Evolutionary conservation across 1,139 yeast genomes (phyloP).

Genomic region (Saccharomyces pastorianus): DNA sequence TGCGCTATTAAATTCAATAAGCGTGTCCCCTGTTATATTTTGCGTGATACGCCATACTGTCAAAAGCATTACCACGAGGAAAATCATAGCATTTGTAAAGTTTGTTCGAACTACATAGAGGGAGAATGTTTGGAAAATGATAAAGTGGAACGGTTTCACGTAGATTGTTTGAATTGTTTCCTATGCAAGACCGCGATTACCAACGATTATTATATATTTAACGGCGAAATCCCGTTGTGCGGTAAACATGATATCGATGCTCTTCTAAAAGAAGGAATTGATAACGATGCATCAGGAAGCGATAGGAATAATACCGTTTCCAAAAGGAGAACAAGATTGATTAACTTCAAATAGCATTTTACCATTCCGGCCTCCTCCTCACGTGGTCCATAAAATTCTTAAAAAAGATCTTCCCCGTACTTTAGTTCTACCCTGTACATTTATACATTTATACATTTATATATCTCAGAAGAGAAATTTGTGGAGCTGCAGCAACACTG

Average conservation of each 20-base stretch:
- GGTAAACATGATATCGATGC: slow-evolving; percentile 24
- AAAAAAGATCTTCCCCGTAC: background rate
- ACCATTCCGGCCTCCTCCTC: background rate
- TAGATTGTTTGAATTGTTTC: slow-evolving; percentile 51
- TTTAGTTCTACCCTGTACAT: background rate
- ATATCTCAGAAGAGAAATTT: background rate
- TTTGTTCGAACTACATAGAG: slow-evolving; percentile 72
- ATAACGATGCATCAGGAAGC: background rate
- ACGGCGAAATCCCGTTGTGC: slow-evolving; percentile 25
- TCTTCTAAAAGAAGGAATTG: slow-evolving; percentile 15
- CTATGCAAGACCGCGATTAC: slow-evolving; percentile 42
- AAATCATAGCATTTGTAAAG: slow-evolving; percentile 66
- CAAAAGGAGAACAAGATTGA: slow-evolving; percentile 22
- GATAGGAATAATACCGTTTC: slow-evolving; percentile 15
- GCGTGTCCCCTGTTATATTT: slow-evolving; percentile 70
- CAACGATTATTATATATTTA: slow-evolving; percentile 43
- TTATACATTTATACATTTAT: background rate
- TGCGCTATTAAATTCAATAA: slow-evolving; percentile 53
- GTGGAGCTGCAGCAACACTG: background rate
- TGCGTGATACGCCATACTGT: slow-evolving; percentile 75
- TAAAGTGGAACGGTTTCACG: slow-evolving; percentile 56
- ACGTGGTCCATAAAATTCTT: background rate
- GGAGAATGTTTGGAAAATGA: slow-evolving; percentile 85
- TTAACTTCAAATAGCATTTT: slow-evolving; percentile 10
- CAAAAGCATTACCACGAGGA: slow-evolving; percentile 68